A percentile compares a stretch with the other conserved stretches of the same genome.
These are phyloP conservation scores for Theobroma grandiflorum DNA, from an alignment of 441 rosid genomes.

Conservation along the genomic window DNA sequence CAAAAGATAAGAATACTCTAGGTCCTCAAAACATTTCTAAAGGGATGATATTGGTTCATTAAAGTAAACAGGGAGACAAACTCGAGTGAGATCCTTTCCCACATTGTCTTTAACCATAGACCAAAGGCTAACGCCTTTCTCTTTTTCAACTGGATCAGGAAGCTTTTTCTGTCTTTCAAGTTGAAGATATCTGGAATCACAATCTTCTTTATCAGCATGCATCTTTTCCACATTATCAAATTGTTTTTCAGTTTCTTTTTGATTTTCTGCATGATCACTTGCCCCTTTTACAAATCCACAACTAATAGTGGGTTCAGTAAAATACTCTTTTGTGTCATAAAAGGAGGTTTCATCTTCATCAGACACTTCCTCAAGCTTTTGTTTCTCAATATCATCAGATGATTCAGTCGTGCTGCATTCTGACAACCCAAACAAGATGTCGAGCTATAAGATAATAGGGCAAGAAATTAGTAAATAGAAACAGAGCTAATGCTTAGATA, in stretches of 20 bases:
- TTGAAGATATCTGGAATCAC: conserved; percentile 43
- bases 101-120: conserved; percentile 93
- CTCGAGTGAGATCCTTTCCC: conserved; percentile 95
- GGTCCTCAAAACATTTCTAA: conserved; percentile 94
- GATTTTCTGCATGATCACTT: conserved; percentile 31
- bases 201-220: conserved; percentile 43
- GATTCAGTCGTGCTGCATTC: conserved; percentile 97
- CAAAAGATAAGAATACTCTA: conserved; percentile 79
- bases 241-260: conserved; percentile 30
- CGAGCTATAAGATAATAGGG: conserved; percentile 23
- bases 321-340: conserved; percentile 77
- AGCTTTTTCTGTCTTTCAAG: conserved; percentile 80
- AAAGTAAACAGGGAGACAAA: conserved; percentile 97
- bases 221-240: conserved; percentile 46
- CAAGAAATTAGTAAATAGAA: conserved; percentile 4
- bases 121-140: conserved; percentile 97
- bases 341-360: conserved; percentile 76
- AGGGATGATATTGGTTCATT: conserved; percentile 97
- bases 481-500: not conserved
- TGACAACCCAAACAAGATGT: conserved; percentile 48
- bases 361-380: too few species aligned
- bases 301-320: conserved; percentile 53
- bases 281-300: conserved; percentile 42
- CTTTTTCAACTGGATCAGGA: conserved; percentile 94
- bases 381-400: conserved; percentile 90